A percentile compares a stretch with the other conserved stretches of the same genome.
phyloP scores from a whole-genome alignment of 257 asterid species.

The Plantago elongata region DNA sequence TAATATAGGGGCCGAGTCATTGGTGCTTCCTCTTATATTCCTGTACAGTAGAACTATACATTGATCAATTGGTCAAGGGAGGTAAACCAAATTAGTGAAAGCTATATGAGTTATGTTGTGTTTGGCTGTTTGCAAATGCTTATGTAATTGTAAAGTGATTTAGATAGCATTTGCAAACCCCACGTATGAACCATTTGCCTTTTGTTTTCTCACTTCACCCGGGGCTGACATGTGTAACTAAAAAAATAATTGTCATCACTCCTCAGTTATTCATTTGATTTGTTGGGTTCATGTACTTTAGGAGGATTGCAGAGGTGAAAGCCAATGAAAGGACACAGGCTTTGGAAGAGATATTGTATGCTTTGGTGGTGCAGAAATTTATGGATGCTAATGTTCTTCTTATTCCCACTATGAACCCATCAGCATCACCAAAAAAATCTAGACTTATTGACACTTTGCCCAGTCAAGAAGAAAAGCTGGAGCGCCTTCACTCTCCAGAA shows the following conservation, averaged over 20 bases:
- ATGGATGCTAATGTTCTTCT: slow-evolving; percentile 77
- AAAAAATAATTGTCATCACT: too few species aligned
- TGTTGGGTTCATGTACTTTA: slow-evolving; percentile 14
- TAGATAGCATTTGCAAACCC: too few species aligned
- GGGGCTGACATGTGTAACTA: too few species aligned
- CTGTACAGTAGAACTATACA: too few species aligned
- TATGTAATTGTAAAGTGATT: too few species aligned
- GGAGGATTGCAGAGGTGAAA: slow-evolving; percentile 96
- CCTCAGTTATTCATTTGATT: neutral
- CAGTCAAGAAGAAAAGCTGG: slow-evolving; percentile 50
- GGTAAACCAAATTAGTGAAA: neutral
- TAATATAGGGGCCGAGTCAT: too few species aligned
- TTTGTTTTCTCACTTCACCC: too few species aligned
- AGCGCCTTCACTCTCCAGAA: slow-evolving; percentile 76
- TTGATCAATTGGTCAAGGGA: neutral
- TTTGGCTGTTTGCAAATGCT: too few species aligned
- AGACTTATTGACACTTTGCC: slow-evolving; percentile 54
- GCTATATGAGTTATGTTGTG: neutral
- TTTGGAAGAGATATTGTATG: slow-evolving; percentile 84
- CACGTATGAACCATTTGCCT: too few species aligned
- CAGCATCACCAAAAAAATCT: slow-evolving; percentile 36
- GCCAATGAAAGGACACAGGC: slow-evolving; percentile 77
- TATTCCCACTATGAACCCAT: slow-evolving; percentile 48
- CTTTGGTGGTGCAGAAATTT: slow-evolving; percentile 85
- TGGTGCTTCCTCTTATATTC: too few species aligned